Evolutionary conservation across 2,329 filamentous ascomycete genomes (phyloP).

Genomic region (Plenodomus tracheiphilus): DNA sequence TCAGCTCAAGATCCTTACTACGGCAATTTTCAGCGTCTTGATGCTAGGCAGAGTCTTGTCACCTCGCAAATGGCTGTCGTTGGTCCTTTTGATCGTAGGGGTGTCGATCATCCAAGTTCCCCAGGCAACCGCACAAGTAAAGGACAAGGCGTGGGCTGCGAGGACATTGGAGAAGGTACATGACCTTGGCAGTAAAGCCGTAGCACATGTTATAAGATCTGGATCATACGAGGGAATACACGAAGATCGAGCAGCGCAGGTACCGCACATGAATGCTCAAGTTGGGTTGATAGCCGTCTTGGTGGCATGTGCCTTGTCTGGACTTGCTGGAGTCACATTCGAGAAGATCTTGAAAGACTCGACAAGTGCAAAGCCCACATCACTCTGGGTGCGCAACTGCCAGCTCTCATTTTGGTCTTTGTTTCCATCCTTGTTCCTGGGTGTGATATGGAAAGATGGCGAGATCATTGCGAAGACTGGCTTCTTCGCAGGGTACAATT

Average conservation of each 20-base stretch:
- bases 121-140: slow-evolving; percentile 57
- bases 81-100: slow-evolving; percentile 78
- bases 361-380: slow-evolving; percentile 66
- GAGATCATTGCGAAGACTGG: slow-evolving; percentile 79
- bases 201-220: slow-evolving; percentile 60
- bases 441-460: slow-evolving; percentile 85
- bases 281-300: slow-evolving; percentile 80
- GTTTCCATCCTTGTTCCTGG: slow-evolving; percentile 84
- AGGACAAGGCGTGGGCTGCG: slow-evolving; percentile 65
- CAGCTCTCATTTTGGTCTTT: slow-evolving; percentile 94
- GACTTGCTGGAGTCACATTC: slow-evolving; percentile 82
- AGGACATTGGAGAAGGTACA: slow-evolving; percentile 78
- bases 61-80: slow-evolving; percentile 74
- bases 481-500: slow-evolving; percentile 95
- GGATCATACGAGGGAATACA: slow-evolving; percentile 91
- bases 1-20: slow-evolving; percentile 91
- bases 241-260: slow-evolving; percentile 57
- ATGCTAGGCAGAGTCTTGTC: slow-evolving; percentile 74
- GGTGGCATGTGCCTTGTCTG: slow-evolving; percentile 76
- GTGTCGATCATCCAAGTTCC: slow-evolving; percentile 86
- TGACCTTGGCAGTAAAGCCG: slow-evolving; percentile 60
- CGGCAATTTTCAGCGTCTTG: slow-evolving; percentile 81
- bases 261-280: slow-evolving; percentile 71
- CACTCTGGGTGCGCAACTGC: slow-evolving; percentile 92
- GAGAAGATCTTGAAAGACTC: slow-evolving; percentile 92